phyloP scores from a whole-genome alignment of 2,329 filamentous ascomycete genomes.

The Ceratocystis destructans region DNA sequence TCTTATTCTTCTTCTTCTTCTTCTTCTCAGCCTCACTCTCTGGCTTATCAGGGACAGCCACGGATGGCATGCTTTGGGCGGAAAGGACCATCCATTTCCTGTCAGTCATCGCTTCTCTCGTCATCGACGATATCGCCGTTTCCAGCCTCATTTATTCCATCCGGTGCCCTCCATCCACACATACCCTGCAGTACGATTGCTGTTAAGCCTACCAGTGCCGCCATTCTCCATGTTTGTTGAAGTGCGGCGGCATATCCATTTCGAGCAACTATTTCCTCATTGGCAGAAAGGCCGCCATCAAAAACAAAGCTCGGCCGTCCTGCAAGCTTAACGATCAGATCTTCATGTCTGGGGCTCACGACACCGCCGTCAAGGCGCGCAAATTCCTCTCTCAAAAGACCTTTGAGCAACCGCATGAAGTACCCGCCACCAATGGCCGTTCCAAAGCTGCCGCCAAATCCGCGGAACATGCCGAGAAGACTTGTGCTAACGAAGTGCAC shows the following conservation, averaged over 20 bases:
- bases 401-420: conserved; percentile 49
- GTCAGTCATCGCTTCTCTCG: background rate
- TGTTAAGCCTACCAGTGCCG: conserved; percentile 31
- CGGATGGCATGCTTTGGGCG: too few relatives aligned
- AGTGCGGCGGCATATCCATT: conserved; percentile 35
- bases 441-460: conserved; percentile 70
- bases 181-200: conserved; percentile 36
- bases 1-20: background rate
- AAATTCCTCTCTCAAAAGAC: conserved; percentile 45
- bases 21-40: background rate
- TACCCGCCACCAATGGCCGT: conserved; percentile 66
- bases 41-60: background rate
- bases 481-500: conserved; percentile 65
- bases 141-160: conserved; percentile 23
- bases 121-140: conserved; percentile 16
- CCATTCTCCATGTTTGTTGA: conserved; percentile 34
- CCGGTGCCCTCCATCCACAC: conserved; percentile 38
- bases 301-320: conserved; percentile 40
- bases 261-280: conserved; percentile 35
- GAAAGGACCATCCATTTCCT: background rate
- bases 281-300: conserved; percentile 28
- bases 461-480: conserved; percentile 64
- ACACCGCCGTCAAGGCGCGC: conserved; percentile 30
- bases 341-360: conserved; percentile 26
- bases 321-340: conserved; percentile 35